Base-by-base conservation (phyloP, 352 stramenopile species). In the Peronosclerospora sorghi region DNA sequence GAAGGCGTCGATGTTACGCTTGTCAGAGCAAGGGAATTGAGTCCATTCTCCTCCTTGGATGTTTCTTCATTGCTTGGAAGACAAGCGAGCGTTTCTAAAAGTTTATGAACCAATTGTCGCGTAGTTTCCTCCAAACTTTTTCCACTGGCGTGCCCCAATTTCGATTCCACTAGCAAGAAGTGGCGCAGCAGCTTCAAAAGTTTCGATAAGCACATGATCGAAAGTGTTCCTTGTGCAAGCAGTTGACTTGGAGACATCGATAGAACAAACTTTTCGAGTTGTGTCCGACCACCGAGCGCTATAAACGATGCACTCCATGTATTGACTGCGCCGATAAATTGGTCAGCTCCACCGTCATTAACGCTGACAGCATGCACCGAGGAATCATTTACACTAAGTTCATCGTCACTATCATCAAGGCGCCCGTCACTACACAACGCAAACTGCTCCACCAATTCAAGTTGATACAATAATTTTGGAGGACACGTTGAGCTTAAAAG, bases 171-270 rank as follows among this genome's bases (percentile, higher is more conserved):
- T 19, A 81, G 28, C 15, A 84, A 59, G 29, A 85, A 85, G 63
- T 85, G 74, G 5, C 69, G 67, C 27, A 89, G 51, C 17, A 89
- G 41, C 19, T 83, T 77, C n/a, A 86, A 53, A 26, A 89, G 42
- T 17, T 81, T 83, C 1, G 72, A 67, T 27, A 86, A 49, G 21
- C 72, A 84, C 72, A 86, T 81, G 8, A 78, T 45, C 8, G 60
- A 55, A 18, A 89, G 49, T 13, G 59, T 62, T 51, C 72, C 63
- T 36, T 75, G 59, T 5, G 30, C 49, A 32, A 64, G 48, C 17
- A 82, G 26, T 5, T 77, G 32, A 24, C 56, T 32, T 19, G 59
- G 54, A 35, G 54, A 63, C 12, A 51, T 55, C 18, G 41, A 53
- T 23, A 86, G 42, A 38, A 86, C 54, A 44, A 89, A 80, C 4